Base-by-base conservation (phyloP, 805 yeast species). In the Blastobotrys robertii region DNA sequence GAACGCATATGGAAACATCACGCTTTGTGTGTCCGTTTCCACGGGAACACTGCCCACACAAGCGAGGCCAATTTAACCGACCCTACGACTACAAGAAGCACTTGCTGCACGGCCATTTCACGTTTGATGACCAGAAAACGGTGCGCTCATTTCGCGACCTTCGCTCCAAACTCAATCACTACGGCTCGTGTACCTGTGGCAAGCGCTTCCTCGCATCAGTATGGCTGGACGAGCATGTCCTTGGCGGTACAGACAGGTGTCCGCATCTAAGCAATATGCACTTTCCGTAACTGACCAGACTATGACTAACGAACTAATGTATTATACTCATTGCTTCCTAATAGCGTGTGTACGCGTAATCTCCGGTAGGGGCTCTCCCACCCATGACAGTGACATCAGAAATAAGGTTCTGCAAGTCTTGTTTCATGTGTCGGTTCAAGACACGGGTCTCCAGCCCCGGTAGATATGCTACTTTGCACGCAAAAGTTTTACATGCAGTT, bases 1-100 rank as follows among this genome's bases (percentile, higher is more conserved):
- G 84, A 46, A 79, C 78, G 1, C 84, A 79, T 58, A 77, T 76
- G 52, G 59, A 64, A 8, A 72, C 69, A 12, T 68, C 80, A 5
- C 60, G 83, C 31, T 79, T 79, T 55, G 67, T 59, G 30, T 79
- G 85, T 55, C 66, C 73, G 12, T 78, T 69, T 51, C 83, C 83
- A 7, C 64, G 70, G 39, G 62, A 62, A n/a, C 59, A 60, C 37
- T 79, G 84, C 54, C 60, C 69, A 2, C 84, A 78, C 55, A 76
- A 71, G 52, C 67, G 77, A 10, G 79, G 82, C 25, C 73, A 66
- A 52, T 79, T 79, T 63, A 79, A 79, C 59, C 64, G 85, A 39
- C 81, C 81, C 4, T 79, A 79, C 56, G 85, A 79, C 56, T 77
- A 66, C 64, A 79, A 79, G 54, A 79, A 79, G 53, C 85, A 79